These are phyloP conservation scores for Colletotrichum brevisporum DNA, from an alignment of 2,329 filamentous ascomycete genomes.

Conservation along the genomic window DNA sequence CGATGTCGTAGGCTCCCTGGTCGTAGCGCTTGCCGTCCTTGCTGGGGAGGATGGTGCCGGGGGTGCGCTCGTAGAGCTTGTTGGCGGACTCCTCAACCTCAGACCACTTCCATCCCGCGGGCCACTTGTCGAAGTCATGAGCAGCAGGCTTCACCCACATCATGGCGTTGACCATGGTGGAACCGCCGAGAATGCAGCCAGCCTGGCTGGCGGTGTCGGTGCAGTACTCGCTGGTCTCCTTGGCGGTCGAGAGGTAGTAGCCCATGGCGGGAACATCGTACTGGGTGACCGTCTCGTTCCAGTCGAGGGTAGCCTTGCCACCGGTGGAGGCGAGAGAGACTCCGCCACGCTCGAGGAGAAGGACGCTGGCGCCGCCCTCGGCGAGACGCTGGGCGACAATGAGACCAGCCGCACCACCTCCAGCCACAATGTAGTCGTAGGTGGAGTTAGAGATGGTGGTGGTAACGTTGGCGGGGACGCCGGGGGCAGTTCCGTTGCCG, in stretches of 20 bases:
- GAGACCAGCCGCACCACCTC: constrained; percentile 40
- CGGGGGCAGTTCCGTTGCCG: constrained; percentile 32
- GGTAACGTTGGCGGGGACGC: constrained; percentile 32
- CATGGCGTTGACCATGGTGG: constrained; percentile 47
- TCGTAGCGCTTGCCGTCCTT: constrained; percentile 43
- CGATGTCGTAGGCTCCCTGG: constrained; percentile 39
- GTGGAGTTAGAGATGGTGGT: constrained; percentile 38
- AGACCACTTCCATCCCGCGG: constrained; percentile 42
- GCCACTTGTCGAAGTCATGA: constrained; percentile 42
- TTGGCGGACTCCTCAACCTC: constrained; percentile 40
- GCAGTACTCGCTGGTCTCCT: constrained; percentile 44
- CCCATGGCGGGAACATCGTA: constrained; percentile 44
- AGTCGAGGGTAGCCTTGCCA: constrained; percentile 43
- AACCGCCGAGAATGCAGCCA: constrained; percentile 51
- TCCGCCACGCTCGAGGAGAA: constrained; percentile 40
- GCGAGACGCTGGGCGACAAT: constrained; percentile 39
- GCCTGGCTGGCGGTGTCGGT: constrained; percentile 47
- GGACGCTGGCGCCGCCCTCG: constrained; percentile 42
- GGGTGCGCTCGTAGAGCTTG: constrained; percentile 42
- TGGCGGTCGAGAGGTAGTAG: constrained; percentile 34
- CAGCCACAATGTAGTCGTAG: constrained; percentile 42
- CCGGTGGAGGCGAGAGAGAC: constrained; percentile 38
- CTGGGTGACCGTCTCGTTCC: constrained; percentile 46
- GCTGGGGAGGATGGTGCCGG: constrained; percentile 40
- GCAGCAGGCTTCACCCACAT: constrained; percentile 45